Percentiles rank a stretch among this genome's conserved stretches.
Evolutionary conservation across 805 yeast genomes (phyloP).

Genomic region (Naumovozyma castellii): DNA sequence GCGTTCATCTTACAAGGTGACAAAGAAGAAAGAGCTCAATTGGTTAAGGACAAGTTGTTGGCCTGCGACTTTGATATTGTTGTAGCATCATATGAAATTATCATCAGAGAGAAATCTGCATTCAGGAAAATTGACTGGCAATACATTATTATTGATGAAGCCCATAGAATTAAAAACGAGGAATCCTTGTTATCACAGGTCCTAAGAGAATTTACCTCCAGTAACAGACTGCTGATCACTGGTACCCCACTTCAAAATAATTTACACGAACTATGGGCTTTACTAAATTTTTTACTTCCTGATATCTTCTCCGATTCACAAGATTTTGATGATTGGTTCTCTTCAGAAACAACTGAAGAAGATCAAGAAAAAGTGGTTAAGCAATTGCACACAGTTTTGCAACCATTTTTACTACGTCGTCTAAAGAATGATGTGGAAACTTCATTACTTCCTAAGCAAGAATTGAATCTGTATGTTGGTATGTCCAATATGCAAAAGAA

Average conservation of each 20-base stretch:
- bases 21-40: constrained; percentile 51
- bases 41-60: constrained; percentile 42
- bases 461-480: constrained; percentile 60
- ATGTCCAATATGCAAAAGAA: constrained; percentile 72
- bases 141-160: constrained; percentile 69
- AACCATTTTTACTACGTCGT: constrained; percentile 68
- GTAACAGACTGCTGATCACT: constrained; percentile 61
- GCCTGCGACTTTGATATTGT: constrained; percentile 64
- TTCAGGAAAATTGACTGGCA: constrained; percentile 65
- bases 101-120: constrained; percentile 61
- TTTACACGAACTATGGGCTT: constrained; percentile 73
- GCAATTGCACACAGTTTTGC: constrained; percentile 65
- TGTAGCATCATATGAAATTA: constrained; percentile 66
- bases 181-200: constrained; percentile 65
- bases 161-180: constrained; percentile 75
- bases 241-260: constrained; percentile 81
- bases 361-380: constrained; percentile 46
- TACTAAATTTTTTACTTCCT: constrained; percentile 65
- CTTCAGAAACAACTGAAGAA: constrained; percentile 33
- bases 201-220: constrained; percentile 60
- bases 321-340: constrained; percentile 70
- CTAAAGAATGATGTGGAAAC: constrained; percentile 76
- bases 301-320: constrained; percentile 68
- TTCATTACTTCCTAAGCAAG: constrained; percentile 65
- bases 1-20: constrained; percentile 67